phyloP scores from a whole-genome alignment of 371 early-diverging fungal species.

The Lichtheimia ornata region DNA sequence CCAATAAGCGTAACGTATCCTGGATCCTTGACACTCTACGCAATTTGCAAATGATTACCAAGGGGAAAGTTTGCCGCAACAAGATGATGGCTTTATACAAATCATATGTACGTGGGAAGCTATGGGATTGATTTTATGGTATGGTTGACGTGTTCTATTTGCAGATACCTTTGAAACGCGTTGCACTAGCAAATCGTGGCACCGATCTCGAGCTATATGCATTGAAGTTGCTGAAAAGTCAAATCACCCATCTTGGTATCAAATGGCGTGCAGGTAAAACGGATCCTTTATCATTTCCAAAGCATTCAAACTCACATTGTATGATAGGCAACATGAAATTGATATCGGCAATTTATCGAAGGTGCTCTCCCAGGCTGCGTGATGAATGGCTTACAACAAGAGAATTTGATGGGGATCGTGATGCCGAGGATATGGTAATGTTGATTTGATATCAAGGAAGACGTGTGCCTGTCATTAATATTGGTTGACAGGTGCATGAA shows the following conservation, averaged over 20 bases:
- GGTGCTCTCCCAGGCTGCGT: constrained; percentile 60
- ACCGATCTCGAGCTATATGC: constrained; percentile 69
- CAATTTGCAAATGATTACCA: constrained; percentile 81
- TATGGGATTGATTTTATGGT: background rate
- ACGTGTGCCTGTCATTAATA: too few species aligned
- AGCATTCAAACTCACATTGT: too few species aligned
- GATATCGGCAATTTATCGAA: constrained; percentile 75
- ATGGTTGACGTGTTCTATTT: background rate
- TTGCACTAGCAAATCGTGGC: constrained; percentile 65
- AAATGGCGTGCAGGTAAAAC: constrained; percentile 76
- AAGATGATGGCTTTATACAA: constrained; percentile 81
- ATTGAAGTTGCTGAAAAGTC: constrained; percentile 77
- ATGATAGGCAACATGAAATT: constrained; percentile 67
- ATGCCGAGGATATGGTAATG: constrained; percentile 59
- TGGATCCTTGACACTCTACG: constrained; percentile 74
- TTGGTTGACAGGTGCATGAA: too few species aligned
- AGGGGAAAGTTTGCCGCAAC: constrained; percentile 73
- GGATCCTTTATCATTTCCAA: too few species aligned
- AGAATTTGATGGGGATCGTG: constrained; percentile 66
- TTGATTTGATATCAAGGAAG: too few species aligned
- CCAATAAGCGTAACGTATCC: constrained; percentile 59
- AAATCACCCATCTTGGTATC: constrained; percentile 77
- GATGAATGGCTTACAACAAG: constrained; percentile 74
- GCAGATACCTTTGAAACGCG: constrained; percentile 70
- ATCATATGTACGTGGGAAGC: constrained; percentile 50